phyloP scores from a whole-genome alignment of 306 rosid species.

The Rubus parviflorus region DNA sequence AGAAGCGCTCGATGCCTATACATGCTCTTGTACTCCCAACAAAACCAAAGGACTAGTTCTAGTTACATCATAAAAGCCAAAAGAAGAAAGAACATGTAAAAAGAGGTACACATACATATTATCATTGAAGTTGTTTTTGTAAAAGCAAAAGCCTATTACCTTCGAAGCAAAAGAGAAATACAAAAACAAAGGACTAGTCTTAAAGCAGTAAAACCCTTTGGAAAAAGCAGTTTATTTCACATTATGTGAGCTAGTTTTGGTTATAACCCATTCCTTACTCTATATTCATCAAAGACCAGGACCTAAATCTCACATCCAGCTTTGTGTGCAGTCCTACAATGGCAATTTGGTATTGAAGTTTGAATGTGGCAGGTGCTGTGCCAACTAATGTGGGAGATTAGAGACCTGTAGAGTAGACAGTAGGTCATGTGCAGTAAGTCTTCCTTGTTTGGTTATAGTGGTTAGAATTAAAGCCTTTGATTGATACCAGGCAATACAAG shows the following conservation, averaged over 20 bases:
- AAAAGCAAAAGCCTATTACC: constrained; percentile 45
- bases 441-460: background rate
- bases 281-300: background rate
- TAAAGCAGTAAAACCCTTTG: constrained; percentile 15
- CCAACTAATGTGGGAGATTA: background rate
- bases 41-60: background rate
- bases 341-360: background rate
- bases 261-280: too few species aligned
- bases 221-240: background rate
- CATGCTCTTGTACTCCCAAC: background rate
- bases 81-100: background rate
- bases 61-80: constrained; percentile 1
- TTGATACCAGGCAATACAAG: background rate
- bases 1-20: constrained; percentile 15
- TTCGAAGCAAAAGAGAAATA: constrained; percentile 5
- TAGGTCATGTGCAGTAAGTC: background rate
- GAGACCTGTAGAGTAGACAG: background rate
- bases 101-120: background rate
- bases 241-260: too few species aligned
- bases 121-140: constrained; percentile 29
- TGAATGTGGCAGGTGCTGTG: background rate
- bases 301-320: background rate
- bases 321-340: background rate
- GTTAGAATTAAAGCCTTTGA: background rate
- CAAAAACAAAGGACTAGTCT: constrained; percentile 13